Base-by-base conservation (phyloP, 225 moss, liverwort and hornwort species). In the Neckera pumila region DNA sequence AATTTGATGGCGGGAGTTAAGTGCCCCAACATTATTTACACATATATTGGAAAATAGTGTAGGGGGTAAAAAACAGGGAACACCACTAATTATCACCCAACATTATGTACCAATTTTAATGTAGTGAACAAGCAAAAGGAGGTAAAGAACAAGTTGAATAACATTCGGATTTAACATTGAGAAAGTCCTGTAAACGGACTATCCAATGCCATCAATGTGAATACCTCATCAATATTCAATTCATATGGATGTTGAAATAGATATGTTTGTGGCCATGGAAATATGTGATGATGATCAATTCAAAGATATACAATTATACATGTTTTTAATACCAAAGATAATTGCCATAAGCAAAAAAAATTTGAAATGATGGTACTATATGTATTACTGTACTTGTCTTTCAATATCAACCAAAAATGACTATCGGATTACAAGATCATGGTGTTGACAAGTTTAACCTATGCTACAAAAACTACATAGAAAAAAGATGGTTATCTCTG, bases 351-450 rank as follows among this genome's bases (percentile, higher is more conserved):
- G 9, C 6, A 27, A 1, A 15, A 2, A 2, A 72, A 72, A 0
- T 3, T 74, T 74, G 17, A 0, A 17, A 5, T 45, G 30, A 43
- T 17, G 3, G 8, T 71, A 14, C 0, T 0, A 0, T 14, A 70
- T 3, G 8, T 18, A 4, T 14, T 1, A 18, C 0, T 2, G 3
- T 17, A 64, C 17, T 33, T 64, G 64, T 53, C 5, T 69, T 38
- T 38, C 21, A 4, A 23, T 38, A 69, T 38, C 38, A 69, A 69
- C 1, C 12, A 6, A 69, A 12, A 69, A 11, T 36, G 22, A 22
- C 13, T 23, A 2, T 38, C 0, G 0, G 2, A 15, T 42, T 71
- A 8, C 3, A 14, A 14, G 18, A 45, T 45, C 45, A 14, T 40
- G 25, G 40, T 9, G 25, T 70, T 70, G 40, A 70, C 10, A 40